Conservation (phyloP, 2,329 filamentous ascomycete genomes). For the Fonsecaea erecta region DNA sequence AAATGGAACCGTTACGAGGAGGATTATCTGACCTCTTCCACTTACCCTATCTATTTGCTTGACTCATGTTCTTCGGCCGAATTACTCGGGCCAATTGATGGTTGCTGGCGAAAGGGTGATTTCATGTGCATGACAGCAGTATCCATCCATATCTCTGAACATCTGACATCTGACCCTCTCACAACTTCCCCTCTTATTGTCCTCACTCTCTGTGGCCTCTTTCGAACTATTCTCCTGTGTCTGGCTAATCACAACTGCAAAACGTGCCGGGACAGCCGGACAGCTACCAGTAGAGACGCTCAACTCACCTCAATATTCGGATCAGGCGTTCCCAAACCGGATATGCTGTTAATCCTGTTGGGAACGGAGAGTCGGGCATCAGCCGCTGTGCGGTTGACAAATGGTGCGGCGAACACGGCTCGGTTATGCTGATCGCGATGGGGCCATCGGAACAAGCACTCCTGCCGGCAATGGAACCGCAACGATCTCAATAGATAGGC, state of each 20-base stretch:
- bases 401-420: background rate
- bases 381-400: background rate
- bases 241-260: background rate
- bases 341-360: background rate
- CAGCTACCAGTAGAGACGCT: background rate
- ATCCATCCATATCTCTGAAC: no score
- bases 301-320: background rate
- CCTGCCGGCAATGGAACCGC: background rate
- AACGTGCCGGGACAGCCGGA: background rate
- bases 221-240: background rate
- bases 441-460: background rate
- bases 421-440: background rate
- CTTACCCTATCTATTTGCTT: background rate
- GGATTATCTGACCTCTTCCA: background rate
- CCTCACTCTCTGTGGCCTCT: background rate
- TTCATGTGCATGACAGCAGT: no score
- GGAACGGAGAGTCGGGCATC: background rate
- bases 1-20: no score
- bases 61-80: background rate
- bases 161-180: no score
- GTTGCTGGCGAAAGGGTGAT: no score
- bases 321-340: background rate
- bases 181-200: no score
- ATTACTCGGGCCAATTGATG: no score
- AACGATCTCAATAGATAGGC: background rate